A percentile compares a stretch with the other conserved stretches of the same genome.
Conservation (phyloP, 345 rosid genomes). For the Eutrema japonicum region DNA sequence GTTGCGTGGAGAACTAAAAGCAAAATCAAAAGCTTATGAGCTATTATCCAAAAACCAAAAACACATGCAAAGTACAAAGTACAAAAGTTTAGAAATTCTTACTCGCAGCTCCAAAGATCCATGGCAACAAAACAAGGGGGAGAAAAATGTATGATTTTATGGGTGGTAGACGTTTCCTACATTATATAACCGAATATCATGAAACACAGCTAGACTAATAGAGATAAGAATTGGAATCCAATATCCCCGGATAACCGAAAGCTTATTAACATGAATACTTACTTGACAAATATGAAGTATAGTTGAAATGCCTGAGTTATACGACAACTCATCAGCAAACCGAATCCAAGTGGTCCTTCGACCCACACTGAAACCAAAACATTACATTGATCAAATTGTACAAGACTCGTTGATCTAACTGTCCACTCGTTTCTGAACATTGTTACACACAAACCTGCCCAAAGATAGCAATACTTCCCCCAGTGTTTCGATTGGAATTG, state of each 20-base stretch:
- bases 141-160: conserved; percentile 73
- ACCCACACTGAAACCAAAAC: conserved; percentile 71
- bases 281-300: conserved; percentile 84
- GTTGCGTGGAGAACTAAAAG: conserved; percentile 62
- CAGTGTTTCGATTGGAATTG: conserved; percentile 55
- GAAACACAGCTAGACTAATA: conserved; percentile 7
- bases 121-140: conserved; percentile 70
- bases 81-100: conserved; percentile 38
- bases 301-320: conserved; percentile 84
- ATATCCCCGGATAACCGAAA: neutral
- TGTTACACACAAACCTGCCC: conserved; percentile 70
- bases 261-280: conserved; percentile 19
- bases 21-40: conserved; percentile 29
- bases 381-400: conserved; percentile 15
- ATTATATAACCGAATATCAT: conserved; percentile 1
- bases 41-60: conserved; percentile 2
- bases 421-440: neutral
- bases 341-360: conserved; percentile 93
- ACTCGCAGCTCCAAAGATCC: conserved; percentile 79
- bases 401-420: neutral
- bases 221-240: conserved; percentile 7
- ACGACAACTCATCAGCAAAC: conserved; percentile 86
- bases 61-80: neutral
- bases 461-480: conserved; percentile 83
- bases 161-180: conserved; percentile 86